Evolutionary conservation across 1,139 yeast genomes (phyloP), one percentile per base, ranked within the genome.

Genomic region (Blastobotrys buckinghamii): DNA sequence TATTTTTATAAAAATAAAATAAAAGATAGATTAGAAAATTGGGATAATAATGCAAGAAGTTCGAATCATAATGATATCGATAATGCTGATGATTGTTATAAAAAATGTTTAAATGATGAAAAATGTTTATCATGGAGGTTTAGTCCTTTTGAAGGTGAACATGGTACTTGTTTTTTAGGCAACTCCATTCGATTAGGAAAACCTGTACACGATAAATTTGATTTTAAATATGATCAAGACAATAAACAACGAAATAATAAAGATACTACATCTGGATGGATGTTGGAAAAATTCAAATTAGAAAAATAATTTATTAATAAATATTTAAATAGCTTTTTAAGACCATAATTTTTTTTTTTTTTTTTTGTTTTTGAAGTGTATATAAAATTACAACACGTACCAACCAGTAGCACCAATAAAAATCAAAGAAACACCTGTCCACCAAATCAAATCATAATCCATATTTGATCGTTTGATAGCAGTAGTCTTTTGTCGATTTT

Each of bases 401-500:
- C 65, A 67, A 26, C 71, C 71, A 32, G 65, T 55, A 24, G 67
- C 74, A 43, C 80, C 79, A 43, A 71, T 62, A 37, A 62, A 63
- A 55, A 75, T 67, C 55, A 72, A 53, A 12, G 66, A 63, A 6
- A 68, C 62, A 17, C 77, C 76, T 20, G 67, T 50, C 68, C 74
- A 77, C 81, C 81, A 77, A 65, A 77, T 67, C 32, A 67, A 63
- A 54, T 80, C 80, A 59, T 71, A 75, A 47, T 78, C 75, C 50
- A 71, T 62, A 16, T 66, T 58, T 30, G 67, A 62, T 44, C 70
- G 74, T 56, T 74, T 75, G 30, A 76, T 73, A 2, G 96, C 97
- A 52, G 77, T 82, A 2, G 96, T 87, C 67, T 82, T 81, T 60
- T 79, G 79, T 66, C 80, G 80, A 70, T 89, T 89, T 61, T 86